Evolutionary conservation across 495 filamentous ascomycete species (phyloP).

Genomic region (Aspergillus kassunensis): DNA sequence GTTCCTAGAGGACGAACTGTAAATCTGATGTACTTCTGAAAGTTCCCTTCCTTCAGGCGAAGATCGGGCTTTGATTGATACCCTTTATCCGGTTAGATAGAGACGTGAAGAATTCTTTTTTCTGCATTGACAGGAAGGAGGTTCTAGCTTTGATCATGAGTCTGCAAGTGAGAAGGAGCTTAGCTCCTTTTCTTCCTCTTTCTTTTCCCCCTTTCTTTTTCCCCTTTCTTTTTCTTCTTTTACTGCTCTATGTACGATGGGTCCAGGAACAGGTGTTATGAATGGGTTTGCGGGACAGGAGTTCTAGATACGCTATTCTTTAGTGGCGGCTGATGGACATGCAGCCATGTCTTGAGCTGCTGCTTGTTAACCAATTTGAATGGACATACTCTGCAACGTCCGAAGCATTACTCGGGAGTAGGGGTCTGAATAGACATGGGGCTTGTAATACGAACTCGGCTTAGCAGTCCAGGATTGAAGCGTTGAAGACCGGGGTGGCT

Average conservation of each 20-base stretch:
- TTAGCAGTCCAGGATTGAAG: neutral
- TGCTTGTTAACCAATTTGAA: constrained; percentile 12
- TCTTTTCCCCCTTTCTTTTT: neutral
- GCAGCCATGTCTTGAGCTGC: constrained; percentile 15
- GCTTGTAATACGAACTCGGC: too few species aligned
- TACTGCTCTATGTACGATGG: constrained; percentile 11
- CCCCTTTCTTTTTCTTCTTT: constrained; percentile 8
- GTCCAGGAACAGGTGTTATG: constrained; percentile 17
- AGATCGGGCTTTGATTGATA: constrained; percentile 1
- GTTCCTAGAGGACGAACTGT: constrained; percentile 90
- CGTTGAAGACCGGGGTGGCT: neutral
- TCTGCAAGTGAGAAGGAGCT: constrained; percentile 11
- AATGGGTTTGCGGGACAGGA: constrained; percentile 30
- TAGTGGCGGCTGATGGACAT: constrained; percentile 18
- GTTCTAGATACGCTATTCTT: constrained; percentile 25
- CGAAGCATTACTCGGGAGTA: neutral
- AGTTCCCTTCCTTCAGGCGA: neutral
- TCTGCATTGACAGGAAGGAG: neutral
- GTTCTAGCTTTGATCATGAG: neutral
- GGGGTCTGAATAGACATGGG: neutral
- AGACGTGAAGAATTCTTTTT: neutral
- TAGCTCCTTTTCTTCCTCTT: neutral
- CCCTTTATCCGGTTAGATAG: constrained; percentile 1
- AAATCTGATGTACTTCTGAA: constrained; percentile 20
- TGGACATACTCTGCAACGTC: neutral